Conservation (phyloP, 768 basidiomycete species). For the Lentinula lateritia region DNA sequence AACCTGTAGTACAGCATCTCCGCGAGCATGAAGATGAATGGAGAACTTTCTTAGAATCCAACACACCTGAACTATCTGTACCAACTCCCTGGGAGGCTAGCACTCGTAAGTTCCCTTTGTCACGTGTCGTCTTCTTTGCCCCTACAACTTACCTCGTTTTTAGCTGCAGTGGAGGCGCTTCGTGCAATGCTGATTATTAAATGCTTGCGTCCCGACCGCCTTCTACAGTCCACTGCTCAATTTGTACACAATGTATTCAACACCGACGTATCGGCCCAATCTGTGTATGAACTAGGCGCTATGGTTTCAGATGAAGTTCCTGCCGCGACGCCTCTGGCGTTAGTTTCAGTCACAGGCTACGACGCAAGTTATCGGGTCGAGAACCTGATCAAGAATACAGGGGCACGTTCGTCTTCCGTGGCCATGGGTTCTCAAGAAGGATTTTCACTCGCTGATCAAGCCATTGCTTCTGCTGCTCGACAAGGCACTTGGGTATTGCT, state of each 20-base stretch:
- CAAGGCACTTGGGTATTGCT: conserved; percentile 95
- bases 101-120: conserved; percentile 53
- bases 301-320: conserved; percentile 81
- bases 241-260: conserved; percentile 78
- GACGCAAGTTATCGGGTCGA: conserved; percentile 98
- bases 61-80: conserved; percentile 59
- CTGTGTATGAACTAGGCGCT: conserved; percentile 67
- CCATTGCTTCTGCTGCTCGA: conserved; percentile 86
- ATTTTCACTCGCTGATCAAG: conserved; percentile 93
- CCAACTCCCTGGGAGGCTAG: conserved; percentile 78
- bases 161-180: conserved; percentile 71
- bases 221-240: conserved; percentile 73
- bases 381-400: conserved; percentile 72
- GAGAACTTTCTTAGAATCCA: conserved; percentile 64
- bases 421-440: conserved; percentile 99
- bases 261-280: conserved; percentile 68
- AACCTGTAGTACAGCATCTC: conserved; percentile 63
- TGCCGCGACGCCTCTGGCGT: conserved; percentile 77
- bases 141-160: conserved; percentile 11
- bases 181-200: conserved; percentile 78
- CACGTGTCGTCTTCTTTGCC: background rate
- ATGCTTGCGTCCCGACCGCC: conserved; percentile 88
- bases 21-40: conserved; percentile 60
- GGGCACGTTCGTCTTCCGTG: conserved; percentile 77
- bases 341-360: conserved; percentile 93